Base-by-base conservation (phyloP, 345 rosid species). In the Rhizophora mangle region DNA sequence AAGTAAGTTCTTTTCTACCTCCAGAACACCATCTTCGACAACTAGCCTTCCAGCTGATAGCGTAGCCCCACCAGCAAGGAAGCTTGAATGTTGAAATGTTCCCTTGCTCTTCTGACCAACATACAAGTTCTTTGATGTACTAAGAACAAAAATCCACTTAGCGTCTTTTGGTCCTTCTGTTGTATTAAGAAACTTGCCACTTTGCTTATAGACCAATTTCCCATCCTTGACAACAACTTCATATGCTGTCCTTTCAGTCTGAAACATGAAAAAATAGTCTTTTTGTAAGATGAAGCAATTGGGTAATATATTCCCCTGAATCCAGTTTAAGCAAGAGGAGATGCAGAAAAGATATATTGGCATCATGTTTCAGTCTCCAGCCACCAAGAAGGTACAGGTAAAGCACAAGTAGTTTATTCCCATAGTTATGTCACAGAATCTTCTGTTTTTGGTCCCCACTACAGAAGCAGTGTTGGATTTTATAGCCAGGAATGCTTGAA, bases 91-190 rank as follows among this genome's bases (percentile, higher is more conserved):
- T 64, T 93, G 96, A 80, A 93, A 93, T 55, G 75, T 93, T 7
- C 98, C 98, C 80, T 87, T 93, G 62, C 55, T 78, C 86, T 93
- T 93, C 81, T 74, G 68, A 3, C 84, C 96, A 49, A 83, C 89
- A 43, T 89, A 93, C 72, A 93, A 51, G 58, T 77, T 78, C 74
- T 83, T 88, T 20, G 88, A 85, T 62, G 92, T 82, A 68, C 98
- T 86, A 5, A 91, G 87, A 68, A 93, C 97, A 65, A 93, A 93
- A 62, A 93, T 93, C 98, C 98, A 93, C 79, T 93, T 93, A 4
- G 79, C 76, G 62, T 88, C 94, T 62, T 65, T 68, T 21, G 86
- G 85, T 70, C 85, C 93, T 71, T 73, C 79, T 49, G 79, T 72
- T 49, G 96, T 88, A 61, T 91, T 85, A 3, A 93, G 75, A 78